phyloP scores from a whole-genome alignment of 2,329 filamentous ascomycete species.

The Colletotrichum filicis region DNA sequence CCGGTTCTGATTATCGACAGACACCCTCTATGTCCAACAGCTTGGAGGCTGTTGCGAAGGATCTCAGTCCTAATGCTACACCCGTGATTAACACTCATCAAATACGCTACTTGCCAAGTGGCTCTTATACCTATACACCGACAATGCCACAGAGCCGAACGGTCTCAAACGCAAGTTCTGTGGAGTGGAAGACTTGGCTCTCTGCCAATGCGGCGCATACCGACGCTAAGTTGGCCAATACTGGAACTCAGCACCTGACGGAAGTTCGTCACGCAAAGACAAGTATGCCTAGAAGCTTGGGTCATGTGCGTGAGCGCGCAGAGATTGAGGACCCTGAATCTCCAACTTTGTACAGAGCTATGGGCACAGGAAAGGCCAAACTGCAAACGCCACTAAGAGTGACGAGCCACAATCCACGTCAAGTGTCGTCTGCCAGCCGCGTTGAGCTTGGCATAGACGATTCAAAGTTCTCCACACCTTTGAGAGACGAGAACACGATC shows the following conservation, averaged over 20 bases:
- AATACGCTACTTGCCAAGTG: neutral
- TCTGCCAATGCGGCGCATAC: conserved; percentile 60
- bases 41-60: neutral
- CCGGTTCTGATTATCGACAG: neutral
- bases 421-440: conserved; percentile 24
- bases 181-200: conserved; percentile 67
- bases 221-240: neutral
- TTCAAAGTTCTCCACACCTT: neutral
- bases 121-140: conserved; percentile 24
- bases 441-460: neutral
- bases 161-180: conserved; percentile 56
- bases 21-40: neutral
- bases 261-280: conserved; percentile 36
- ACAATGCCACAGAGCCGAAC: conserved; percentile 47
- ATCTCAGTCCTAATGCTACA: neutral
- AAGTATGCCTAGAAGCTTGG: conserved; percentile 39
- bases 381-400: conserved; percentile 18
- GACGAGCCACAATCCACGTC: conserved; percentile 12
- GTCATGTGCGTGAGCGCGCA: conserved; percentile 61
- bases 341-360: conserved; percentile 27
- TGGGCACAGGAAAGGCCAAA: neutral
- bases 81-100: neutral
- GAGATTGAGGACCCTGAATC: conserved; percentile 57
- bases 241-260: neutral
- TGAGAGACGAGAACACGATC: conserved; percentile 22